Percentiles rank a stretch among this genome's conserved stretches.
These are phyloP conservation scores for Plectranthus barbatus DNA, from an alignment of 257 asterid genomes.

Conservation along the genomic window DNA sequence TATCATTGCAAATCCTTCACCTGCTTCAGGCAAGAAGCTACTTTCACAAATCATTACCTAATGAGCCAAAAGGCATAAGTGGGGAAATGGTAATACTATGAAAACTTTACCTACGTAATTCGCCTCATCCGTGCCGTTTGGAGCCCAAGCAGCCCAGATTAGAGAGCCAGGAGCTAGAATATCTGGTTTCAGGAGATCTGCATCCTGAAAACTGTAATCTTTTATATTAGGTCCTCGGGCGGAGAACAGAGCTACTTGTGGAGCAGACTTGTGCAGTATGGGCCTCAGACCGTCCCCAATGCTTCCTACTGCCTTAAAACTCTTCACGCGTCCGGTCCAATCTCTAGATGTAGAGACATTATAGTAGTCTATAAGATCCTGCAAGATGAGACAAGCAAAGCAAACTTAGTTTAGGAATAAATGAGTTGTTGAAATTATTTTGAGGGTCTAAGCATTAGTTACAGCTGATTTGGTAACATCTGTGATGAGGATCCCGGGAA, in stretches of 20 bases:
- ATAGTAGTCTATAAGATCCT: conserved; percentile 92
- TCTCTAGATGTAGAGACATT: conserved; percentile 79
- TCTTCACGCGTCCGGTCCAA: conserved; percentile 89
- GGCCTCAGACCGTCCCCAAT: conserved; percentile 84
- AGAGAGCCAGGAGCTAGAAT: conserved; percentile 97
- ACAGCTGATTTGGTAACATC: conserved; percentile 72
- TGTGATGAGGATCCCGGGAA: conserved; percentile 85
- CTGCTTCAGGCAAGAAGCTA: conserved; percentile 31
- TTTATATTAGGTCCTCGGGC: conserved; percentile 94
- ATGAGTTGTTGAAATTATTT: neutral
- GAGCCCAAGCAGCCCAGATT: conserved; percentile 99
- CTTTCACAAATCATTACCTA: neutral
- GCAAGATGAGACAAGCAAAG: conserved; percentile 5
- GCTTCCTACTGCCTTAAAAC: conserved; percentile 79
- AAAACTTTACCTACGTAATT: conserved; percentile 62
- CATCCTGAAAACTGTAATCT: conserved; percentile 91
- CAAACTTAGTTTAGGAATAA: no score
- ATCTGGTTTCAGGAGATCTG: conserved; percentile 94
- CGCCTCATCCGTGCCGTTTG: conserved; percentile 91
- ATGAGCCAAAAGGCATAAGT: neutral
- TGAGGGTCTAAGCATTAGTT: conserved; percentile 13
- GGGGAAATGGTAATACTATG: neutral
- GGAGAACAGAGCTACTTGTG: conserved; percentile 94
- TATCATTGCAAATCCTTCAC: conserved; percentile 84
- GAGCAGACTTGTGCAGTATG: conserved; percentile 86